phyloP scores from a whole-genome alignment of 2,329 filamentous ascomycete genomes.

The Trichothecium sympodiale region DNA sequence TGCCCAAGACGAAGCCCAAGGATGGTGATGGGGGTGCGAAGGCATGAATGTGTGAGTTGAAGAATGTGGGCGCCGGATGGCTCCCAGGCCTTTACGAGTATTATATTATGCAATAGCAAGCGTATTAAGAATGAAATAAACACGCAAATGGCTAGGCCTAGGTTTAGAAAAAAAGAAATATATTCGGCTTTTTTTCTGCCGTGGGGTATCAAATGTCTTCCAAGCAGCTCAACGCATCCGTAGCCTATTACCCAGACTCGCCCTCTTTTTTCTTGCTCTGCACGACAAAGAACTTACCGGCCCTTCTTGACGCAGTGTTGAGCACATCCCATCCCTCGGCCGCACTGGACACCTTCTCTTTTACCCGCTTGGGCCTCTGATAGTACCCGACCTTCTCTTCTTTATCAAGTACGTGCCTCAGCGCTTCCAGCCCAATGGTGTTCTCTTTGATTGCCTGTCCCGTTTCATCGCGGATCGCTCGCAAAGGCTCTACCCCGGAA shows the following conservation, averaged over 20 bases:
- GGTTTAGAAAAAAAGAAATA: too few species aligned
- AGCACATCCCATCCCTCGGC: conserved; percentile 63
- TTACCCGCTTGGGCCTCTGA: conserved; percentile 28
- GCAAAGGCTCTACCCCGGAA: conserved; percentile 58
- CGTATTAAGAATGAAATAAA: too few species aligned
- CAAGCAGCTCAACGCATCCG: neutral
- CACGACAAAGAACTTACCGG: conserved; percentile 69
- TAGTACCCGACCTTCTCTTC: conserved; percentile 53
- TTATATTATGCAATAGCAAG: too few species aligned
- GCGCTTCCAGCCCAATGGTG: conserved; percentile 45
- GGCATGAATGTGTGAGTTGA: conserved; percentile 6
- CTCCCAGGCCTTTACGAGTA: too few species aligned
- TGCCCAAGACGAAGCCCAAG: conserved; percentile 37
- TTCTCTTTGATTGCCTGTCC: conserved; percentile 45
- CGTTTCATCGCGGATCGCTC: conserved; percentile 74
- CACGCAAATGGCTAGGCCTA: too few species aligned
- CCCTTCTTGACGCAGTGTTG: conserved; percentile 48
- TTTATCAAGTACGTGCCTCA: conserved; percentile 42
- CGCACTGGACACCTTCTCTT: conserved; percentile 25
- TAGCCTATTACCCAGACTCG: conserved; percentile 7
- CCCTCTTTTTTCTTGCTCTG: conserved; percentile 40
- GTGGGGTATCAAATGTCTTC: too few species aligned
- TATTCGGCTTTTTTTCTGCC: too few species aligned
- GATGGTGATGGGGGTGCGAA: conserved; percentile 11
- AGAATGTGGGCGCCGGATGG: too few species aligned